Conservation (phyloP, 2,329 filamentous ascomycete species). For the Alternaria alternata region DNA sequence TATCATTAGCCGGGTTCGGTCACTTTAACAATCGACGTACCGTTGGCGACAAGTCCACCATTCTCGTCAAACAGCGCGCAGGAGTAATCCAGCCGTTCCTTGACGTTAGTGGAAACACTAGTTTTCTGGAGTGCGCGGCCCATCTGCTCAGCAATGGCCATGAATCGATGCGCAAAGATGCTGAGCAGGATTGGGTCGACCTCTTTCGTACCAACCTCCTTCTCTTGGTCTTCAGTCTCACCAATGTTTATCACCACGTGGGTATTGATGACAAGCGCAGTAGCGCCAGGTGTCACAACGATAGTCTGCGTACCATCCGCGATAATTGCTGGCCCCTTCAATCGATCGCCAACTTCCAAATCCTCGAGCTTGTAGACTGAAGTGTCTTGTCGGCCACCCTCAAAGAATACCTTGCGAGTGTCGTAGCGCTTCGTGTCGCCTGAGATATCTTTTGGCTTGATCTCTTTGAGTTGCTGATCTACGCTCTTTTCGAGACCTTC, state of each 20-base stretch:
- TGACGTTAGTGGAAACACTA: conserved; percentile 80
- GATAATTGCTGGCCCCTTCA: conserved; percentile 84
- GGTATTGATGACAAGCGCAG: conserved; percentile 80
- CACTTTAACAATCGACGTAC: conserved; percentile 30
- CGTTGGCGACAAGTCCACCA: conserved; percentile 79
- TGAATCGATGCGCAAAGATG: conserved; percentile 83
- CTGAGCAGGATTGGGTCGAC: conserved; percentile 80
- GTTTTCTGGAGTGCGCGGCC: conserved; percentile 80
- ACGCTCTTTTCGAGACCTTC: conserved; percentile 81
- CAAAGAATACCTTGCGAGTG: conserved; percentile 80
- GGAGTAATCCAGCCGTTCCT: conserved; percentile 83
- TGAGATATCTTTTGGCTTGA: conserved; percentile 66
- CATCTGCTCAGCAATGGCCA: conserved; percentile 89
- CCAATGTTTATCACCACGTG: conserved; percentile 89
- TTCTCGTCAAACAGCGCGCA: conserved; percentile 81
- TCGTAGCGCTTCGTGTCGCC: conserved; percentile 70
- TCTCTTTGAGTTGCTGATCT: conserved; percentile 78
- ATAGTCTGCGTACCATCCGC: conserved; percentile 92
- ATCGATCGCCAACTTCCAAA: conserved; percentile 73
- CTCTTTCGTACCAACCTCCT: conserved; percentile 60
- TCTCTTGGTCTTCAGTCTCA: conserved; percentile 61
- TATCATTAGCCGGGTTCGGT: conserved; percentile 13
- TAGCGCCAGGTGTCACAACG: conserved; percentile 80
- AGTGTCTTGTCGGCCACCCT: conserved; percentile 78
- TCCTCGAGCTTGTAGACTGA: conserved; percentile 84